Evolutionary conservation across 306 rosid genomes (phyloP).

Genomic region (Alnus glutinosa): DNA sequence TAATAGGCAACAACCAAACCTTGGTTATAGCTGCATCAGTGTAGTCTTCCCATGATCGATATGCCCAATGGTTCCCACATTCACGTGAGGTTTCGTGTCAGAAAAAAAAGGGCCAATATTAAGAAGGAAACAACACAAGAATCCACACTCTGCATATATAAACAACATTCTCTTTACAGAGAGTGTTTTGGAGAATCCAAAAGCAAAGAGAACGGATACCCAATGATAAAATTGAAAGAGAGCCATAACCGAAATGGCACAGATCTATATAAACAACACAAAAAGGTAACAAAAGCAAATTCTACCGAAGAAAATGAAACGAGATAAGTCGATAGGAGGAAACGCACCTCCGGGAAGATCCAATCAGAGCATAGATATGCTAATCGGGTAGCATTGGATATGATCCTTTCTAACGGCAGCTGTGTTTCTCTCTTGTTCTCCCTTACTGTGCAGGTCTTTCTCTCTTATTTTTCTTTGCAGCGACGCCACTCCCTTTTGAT

Average conservation of each 20-base stretch:
- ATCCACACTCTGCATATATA: not conserved
- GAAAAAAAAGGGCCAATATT: not conserved
- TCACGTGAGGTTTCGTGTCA: slow-evolving; percentile 86
- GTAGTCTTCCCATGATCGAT: slow-evolving; percentile 98
- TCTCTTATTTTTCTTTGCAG: no score
- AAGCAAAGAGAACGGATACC: not conserved
- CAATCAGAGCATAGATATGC: not conserved
- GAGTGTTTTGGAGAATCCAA: not conserved
- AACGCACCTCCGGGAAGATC: not conserved
- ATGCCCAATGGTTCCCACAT: slow-evolving; percentile 93
- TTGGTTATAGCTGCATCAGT: slow-evolving; percentile 89
- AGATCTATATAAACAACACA: not conserved
- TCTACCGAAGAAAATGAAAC: not conserved
- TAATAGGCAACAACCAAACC: slow-evolving; percentile 48
- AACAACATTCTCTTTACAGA: not conserved
- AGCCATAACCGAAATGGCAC: not conserved
- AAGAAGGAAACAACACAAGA: not conserved
- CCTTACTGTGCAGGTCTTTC: no score
- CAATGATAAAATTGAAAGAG: not conserved
- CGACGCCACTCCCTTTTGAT: no score
- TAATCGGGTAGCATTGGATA: not conserved
- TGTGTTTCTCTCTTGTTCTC: no score
- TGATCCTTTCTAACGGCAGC: not conserved
- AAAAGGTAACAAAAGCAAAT: not conserved
- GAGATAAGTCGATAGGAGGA: not conserved